Evolutionary conservation across 2,329 filamentous ascomycete genomes (phyloP).

Genomic region (Hymenoscyphus repandus): DNA sequence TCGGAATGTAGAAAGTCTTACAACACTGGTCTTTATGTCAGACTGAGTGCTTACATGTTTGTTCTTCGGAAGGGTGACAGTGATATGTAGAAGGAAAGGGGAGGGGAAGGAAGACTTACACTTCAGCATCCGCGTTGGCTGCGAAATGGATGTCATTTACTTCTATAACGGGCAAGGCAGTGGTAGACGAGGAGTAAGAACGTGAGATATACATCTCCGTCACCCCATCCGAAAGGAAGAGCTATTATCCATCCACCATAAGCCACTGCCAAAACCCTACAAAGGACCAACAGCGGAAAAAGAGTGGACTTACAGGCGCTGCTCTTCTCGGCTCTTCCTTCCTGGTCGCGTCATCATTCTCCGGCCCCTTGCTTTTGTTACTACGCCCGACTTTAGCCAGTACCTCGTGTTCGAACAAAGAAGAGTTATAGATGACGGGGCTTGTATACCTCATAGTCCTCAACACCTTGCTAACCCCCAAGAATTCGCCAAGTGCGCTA

Average conservation of each 20-base stretch:
- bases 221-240: slow-evolving; percentile 23
- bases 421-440: too few species aligned
- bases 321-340: neutral
- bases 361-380: too few species aligned
- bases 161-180: neutral
- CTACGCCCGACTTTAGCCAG: too few species aligned
- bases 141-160: slow-evolving; percentile 18
- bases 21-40: too few species aligned
- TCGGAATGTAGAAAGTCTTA: slow-evolving; percentile 19
- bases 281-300: neutral
- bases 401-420: too few species aligned
- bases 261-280: neutral
- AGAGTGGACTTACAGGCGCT: neutral
- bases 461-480: too few species aligned
- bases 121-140: slow-evolving; percentile 17
- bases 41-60: too few species aligned
- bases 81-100: neutral
- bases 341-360: too few species aligned
- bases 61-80: too few species aligned
- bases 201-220: slow-evolving; percentile 19
- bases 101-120: neutral
- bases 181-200: slow-evolving; percentile 5
- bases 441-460: too few species aligned
- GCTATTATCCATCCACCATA: slow-evolving; percentile 1
- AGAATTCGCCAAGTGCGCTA: too few species aligned